phyloP scores from a whole-genome alignment of 1,284 basidiomycete species.

The Malassezia sympodialis region DNA sequence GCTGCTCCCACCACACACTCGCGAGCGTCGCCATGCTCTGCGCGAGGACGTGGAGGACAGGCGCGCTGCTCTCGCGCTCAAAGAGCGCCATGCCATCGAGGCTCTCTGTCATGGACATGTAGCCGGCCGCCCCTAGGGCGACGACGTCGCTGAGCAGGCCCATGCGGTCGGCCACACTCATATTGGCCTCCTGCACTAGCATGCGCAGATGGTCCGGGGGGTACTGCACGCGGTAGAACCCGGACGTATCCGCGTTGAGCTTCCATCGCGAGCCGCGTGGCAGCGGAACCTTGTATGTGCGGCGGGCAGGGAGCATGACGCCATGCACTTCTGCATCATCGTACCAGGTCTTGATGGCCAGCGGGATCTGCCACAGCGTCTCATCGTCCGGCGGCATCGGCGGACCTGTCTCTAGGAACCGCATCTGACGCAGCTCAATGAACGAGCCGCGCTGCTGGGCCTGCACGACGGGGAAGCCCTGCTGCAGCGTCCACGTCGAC shows the following conservation, averaged over 20 bases:
- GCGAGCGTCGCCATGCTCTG: constrained; percentile 30
- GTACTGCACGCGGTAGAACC: constrained; percentile 85
- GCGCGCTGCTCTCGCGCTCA: constrained; percentile 51
- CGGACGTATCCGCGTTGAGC: constrained; percentile 76
- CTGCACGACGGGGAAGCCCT: constrained; percentile 65
- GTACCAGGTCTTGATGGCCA: constrained; percentile 56
- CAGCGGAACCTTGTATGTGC: constrained; percentile 60
- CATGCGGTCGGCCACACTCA: constrained; percentile 73
- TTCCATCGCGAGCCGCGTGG: constrained; percentile 61
- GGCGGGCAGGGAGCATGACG: constrained; percentile 56
- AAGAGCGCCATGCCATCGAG: constrained; percentile 62
- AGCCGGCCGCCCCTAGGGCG: constrained; percentile 69
- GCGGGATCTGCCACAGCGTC: constrained; percentile 78
- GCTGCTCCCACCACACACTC: constrained; percentile 74
- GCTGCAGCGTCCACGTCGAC: constrained; percentile 84
- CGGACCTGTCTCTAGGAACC: constrained; percentile 77
- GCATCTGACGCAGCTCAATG: constrained; percentile 62
- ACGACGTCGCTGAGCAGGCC: constrained; percentile 73
- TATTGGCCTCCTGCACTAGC: constrained; percentile 66
- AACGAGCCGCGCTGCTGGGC: constrained; percentile 63
- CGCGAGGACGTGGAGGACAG: constrained; percentile 31
- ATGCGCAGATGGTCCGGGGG: constrained; percentile 62
- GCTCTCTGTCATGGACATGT: constrained; percentile 54
- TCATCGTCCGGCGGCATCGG: constrained; percentile 65
- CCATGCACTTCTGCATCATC: not conserved